Conservation (phyloP, 352 stramenopile species). For the Phytopythium helicoides region DNA sequence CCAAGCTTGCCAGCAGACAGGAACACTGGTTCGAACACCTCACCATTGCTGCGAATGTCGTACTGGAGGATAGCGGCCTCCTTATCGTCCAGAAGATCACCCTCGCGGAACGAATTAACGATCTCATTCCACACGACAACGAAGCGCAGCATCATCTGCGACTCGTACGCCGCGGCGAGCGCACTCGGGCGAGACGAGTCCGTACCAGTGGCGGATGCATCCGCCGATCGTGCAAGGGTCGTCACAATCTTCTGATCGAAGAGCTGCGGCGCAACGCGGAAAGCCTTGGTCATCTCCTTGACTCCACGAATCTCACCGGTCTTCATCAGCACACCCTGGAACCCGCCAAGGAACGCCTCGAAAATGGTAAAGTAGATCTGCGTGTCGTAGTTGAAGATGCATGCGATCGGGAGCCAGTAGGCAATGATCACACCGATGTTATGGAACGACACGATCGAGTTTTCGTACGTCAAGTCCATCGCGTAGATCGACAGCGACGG, state of each 20-base stretch:
- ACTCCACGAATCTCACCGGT: slow-evolving; percentile 65
- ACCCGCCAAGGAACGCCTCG: slow-evolving; percentile 55
- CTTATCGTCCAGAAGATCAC: slow-evolving; percentile 74
- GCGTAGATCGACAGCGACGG: slow-evolving; percentile 70
- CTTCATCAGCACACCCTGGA: slow-evolving; percentile 74
- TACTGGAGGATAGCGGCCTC: slow-evolving; percentile 79
- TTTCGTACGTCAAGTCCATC: slow-evolving; percentile 68
- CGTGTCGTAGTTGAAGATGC: slow-evolving; percentile 80
- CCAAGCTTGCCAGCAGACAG: slow-evolving; percentile 81
- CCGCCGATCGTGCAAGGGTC: slow-evolving; percentile 46
- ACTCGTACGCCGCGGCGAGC: slow-evolving; percentile 59
- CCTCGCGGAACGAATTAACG: slow-evolving; percentile 77
- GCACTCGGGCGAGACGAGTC: slow-evolving; percentile 45
- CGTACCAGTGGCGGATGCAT: slow-evolving; percentile 40
- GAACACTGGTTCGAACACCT: slow-evolving; percentile 87
- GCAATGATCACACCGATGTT: slow-evolving; percentile 70
- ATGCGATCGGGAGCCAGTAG: slow-evolving; percentile 62
- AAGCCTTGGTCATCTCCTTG: slow-evolving; percentile 75
- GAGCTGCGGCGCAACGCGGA: slow-evolving; percentile 68
- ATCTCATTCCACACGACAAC: slow-evolving; percentile 85
- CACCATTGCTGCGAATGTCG: slow-evolving; percentile 81
- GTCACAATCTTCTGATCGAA: slow-evolving; percentile 82
- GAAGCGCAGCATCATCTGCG: slow-evolving; percentile 81
- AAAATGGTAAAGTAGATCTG: slow-evolving; percentile 85
- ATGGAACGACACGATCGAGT: slow-evolving; percentile 67